Base-by-base conservation (phyloP, 345 rosid species). In the Salix brachista region DNA sequence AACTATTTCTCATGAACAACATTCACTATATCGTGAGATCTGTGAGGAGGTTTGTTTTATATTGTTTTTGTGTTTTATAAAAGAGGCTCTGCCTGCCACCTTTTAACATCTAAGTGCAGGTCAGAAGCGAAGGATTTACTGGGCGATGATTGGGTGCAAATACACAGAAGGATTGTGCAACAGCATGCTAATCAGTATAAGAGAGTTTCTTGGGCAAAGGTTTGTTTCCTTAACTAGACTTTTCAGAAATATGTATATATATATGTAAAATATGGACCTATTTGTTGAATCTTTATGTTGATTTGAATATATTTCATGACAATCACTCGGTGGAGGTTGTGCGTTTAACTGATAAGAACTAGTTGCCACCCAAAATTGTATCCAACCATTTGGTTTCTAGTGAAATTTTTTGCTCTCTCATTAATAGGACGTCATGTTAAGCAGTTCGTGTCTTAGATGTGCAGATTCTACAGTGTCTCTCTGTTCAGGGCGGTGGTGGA, bases 121-220 rank as follows among this genome's bases (percentile, higher is more conserved):
- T 96, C 99, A 26, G 98, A 96, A 80, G 98, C 97, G 34, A 96
- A 92, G 86, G 99, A 96, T 74, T 81, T 91, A 67, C 78, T 96
- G 74, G 97, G 99, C 75, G 99, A 96, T 86, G 99, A 94, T 77
- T 96, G 99, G 99, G 95, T 96, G 77, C 99, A 96, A 85, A 96
- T 92, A 77, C 98, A 96, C 78, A 60, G 99, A 82, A 85, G 99
- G 76, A 92, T 91, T 32, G 99, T 96, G 46, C 98, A 94, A 78
- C 98, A 94, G 81, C 97, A 96, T 23, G 99, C 99, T 56, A 96
- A 96, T 85, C 97, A 94, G 79, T 96, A 94, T 54, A 94, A 96
- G 86, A 94, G 99, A 83, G 89, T 93, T 82, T 90, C 99, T 0
- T 96, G 98, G 99, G 94, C 94, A 69, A 96, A 96, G 94, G 99